Conservation (phyloP, 1,284 basidiomycete species). For the Amylostereum areolatum region DNA sequence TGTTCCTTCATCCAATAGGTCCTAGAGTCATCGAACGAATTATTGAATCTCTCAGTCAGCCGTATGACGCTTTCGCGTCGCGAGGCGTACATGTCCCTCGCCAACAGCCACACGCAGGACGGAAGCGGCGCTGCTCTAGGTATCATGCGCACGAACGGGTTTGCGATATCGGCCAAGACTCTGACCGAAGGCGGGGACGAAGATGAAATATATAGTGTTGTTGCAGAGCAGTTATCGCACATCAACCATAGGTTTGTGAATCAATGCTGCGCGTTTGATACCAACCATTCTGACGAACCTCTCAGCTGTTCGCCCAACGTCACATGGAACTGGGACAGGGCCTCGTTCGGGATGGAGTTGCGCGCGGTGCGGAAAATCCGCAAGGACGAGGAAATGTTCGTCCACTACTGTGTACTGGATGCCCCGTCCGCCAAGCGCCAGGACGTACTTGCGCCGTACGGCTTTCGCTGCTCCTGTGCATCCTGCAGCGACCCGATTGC, state of each 20-base stretch:
- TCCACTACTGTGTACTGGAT: neutral
- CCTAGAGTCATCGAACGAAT: neutral
- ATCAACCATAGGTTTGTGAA: neutral
- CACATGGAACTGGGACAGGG: neutral
- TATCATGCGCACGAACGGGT: slow-evolving; percentile 18
- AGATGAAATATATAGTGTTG: neutral
- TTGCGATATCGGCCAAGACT: slow-evolving; percentile 13
- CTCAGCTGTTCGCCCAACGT: neutral
- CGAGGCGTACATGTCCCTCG: slow-evolving; percentile 13
- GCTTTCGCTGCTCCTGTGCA: slow-evolving; percentile 3
- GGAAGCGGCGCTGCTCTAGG: slow-evolving; percentile 12
- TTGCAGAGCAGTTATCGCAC: neutral
- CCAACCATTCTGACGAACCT: neutral
- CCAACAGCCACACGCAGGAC: slow-evolving; percentile 11
- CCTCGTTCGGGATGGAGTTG: slow-evolving; percentile 1
- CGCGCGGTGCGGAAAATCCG: slow-evolving; percentile 1
- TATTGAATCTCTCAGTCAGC: neutral
- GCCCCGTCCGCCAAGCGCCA: slow-evolving; percentile 1
- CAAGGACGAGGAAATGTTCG: slow-evolving; percentile 5
- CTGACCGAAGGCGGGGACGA: slow-evolving; percentile 1
- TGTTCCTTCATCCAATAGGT: too few relatives aligned
- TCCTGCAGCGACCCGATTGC: slow-evolving; percentile 1
- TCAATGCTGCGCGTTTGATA: neutral
- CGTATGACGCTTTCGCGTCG: neutral
- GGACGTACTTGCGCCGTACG: slow-evolving; percentile 3